Base-by-base conservation (phyloP, 805 yeast genomes). In the Zygosaccharomyces pseudorouxii region DNA sequence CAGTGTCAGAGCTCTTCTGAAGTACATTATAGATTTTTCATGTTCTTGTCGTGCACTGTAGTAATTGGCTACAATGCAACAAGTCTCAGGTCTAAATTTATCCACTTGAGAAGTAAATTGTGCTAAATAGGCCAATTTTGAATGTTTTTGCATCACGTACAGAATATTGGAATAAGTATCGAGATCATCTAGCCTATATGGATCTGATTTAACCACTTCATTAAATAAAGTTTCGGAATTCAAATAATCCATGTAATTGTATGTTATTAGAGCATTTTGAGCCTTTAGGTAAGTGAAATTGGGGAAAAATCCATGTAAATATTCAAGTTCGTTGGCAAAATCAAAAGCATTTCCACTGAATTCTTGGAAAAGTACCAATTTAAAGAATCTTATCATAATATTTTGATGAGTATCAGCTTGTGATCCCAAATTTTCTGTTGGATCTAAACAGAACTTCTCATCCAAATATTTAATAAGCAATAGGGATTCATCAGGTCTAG, bases 91-190 rank as follows among this genome's bases (percentile, higher is more conserved):
- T 46, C 97, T 75, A 64, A 87, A 88, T 60, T 81, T 83, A 67
- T 93, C 97, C 8, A 89, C 79, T 42, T 81, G 81, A 0, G 86
- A 77, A 0, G 95, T 87, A 62, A 83, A 78, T 60, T 90, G 97
- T 0, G 98, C 97, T 42, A 93, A 67, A 56, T 78, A 87, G 19
- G 97, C 84, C 22, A 93, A 72, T 64, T 93, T 90, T 1, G 95
- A 76, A 52, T 80, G 77, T 64, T 88, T 87, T 59, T 89, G 97
- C 86, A 89, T 87, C 35, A 93, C 98, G 61, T 90, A 93, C 31
- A 93, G 74, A 64, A 93, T 87, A 66, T 93, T 92, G n/a, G 98
- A 90, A 66, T 87, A 93, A 0, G 86, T 80, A 63, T 93, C 99
- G 71, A 93, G 72, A 58, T 90, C 96, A 59, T 93, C 98, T 19